phyloP scores from a whole-genome alignment of 2,329 filamentous ascomycete species.

The Xylariaceae sp. region DNA sequence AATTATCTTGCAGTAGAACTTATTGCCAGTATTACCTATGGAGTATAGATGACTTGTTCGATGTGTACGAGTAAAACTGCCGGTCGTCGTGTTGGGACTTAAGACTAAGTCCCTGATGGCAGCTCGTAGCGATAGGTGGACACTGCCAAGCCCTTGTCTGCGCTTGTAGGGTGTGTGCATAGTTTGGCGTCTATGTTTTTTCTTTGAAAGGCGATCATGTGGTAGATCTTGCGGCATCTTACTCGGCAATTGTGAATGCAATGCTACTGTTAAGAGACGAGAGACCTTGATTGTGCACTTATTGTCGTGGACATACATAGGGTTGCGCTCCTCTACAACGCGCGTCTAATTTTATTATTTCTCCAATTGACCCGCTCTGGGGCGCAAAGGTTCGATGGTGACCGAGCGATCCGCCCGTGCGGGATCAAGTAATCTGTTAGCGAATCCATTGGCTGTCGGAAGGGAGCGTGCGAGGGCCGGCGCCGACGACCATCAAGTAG shows the following conservation, averaged over 20 bases:
- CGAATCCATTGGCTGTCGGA: constrained; percentile 13
- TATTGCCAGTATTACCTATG: too few species aligned
- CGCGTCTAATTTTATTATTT: too few species aligned
- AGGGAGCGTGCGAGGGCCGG: constrained; percentile 3
- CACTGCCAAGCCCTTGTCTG: background rate
- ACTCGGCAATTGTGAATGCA: background rate
- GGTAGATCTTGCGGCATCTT: background rate
- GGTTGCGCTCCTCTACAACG: background rate
- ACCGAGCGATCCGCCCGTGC: constrained; percentile 18
- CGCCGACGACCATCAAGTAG: constrained; percentile 7
- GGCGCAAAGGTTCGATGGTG: constrained; percentile 8
- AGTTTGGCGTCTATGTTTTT: background rate
- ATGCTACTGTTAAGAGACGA: background rate
- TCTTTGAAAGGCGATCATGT: background rate
- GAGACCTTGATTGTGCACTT: too few species aligned
- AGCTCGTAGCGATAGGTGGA: too few species aligned
- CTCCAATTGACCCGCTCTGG: too few species aligned
- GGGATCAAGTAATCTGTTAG: constrained; percentile 16
- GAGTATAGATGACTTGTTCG: too few species aligned
- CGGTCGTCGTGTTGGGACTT: too few species aligned
- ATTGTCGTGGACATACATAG: constrained; percentile 8
- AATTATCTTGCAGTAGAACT: too few species aligned
- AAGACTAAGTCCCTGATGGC: too few species aligned
- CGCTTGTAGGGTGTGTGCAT: background rate
- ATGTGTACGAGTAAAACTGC: too few species aligned